Conservation (phyloP, 331 rosid species). For the Acacia pycnantha region DNA sequence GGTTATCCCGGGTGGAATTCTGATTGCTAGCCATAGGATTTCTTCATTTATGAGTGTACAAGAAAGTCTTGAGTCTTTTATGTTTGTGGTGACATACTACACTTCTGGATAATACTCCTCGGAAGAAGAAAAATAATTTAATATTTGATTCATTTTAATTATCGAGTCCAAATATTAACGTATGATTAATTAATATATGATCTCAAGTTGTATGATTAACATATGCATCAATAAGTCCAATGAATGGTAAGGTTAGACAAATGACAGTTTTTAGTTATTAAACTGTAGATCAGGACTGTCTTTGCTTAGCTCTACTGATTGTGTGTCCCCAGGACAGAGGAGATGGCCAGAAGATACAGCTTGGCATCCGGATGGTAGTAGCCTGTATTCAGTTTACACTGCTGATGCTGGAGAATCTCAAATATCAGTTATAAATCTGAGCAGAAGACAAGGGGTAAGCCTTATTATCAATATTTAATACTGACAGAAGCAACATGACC, state of each 20-base stretch:
- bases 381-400: slow-evolving; percentile 59
- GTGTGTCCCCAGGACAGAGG: slow-evolving; percentile 54
- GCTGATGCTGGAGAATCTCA: slow-evolving; percentile 77
- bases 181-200: background rate
- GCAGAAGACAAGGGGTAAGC: slow-evolving; percentile 51
- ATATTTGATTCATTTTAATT: background rate
- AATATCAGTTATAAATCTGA: slow-evolving; percentile 54
- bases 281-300: slow-evolving; percentile 54
- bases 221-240: background rate
- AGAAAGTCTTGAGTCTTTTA: too few relatives aligned
- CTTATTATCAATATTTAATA: background rate
- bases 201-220: background rate
- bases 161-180: too few relatives aligned
- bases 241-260: background rate
- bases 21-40: too few relatives aligned
- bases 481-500: slow-evolving; percentile 1
- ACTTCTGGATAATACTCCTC: background rate
- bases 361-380: slow-evolving; percentile 74
- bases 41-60: too few relatives aligned
- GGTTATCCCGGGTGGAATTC: too few relatives aligned
- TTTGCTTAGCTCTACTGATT: slow-evolving; percentile 48
- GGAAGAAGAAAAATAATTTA: background rate
- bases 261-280: background rate
- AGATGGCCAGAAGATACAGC: slow-evolving; percentile 87
- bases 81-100: too few relatives aligned